Conservation (phyloP, 352 stramenopile genomes). For the Pythium angustatum region DNA sequence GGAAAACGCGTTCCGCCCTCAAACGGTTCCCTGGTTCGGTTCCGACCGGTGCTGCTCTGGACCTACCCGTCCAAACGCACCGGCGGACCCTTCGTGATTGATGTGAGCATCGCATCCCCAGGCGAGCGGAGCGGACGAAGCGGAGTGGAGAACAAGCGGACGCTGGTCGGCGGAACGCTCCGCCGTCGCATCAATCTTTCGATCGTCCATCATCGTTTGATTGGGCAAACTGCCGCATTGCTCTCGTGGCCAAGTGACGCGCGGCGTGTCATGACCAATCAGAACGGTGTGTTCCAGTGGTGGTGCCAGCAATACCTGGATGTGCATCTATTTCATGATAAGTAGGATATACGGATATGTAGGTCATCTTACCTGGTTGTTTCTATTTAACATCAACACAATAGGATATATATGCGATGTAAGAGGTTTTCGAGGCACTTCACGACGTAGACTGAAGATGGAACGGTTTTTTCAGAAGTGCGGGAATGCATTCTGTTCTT, state of each 20-base stretch:
- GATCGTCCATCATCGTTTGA: conserved; percentile 26
- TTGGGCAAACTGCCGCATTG: conserved; percentile 23
- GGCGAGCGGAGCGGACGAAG: not conserved
- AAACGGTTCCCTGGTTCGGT: not conserved
- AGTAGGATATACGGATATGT: conserved; percentile 2
- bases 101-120: conserved; percentile 3
- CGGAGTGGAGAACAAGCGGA: not conserved
- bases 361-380: not conserved
- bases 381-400: too few species aligned
- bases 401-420: not conserved
- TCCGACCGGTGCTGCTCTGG: not conserved
- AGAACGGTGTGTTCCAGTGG: conserved; percentile 9
- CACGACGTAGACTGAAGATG: conserved; percentile 3
- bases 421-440: conserved; percentile 6
- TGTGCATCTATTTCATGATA: conserved; percentile 14
- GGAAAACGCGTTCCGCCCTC: not conserved
- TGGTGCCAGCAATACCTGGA: too few species aligned
- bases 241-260: conserved; percentile 14
- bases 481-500: conserved; percentile 12
- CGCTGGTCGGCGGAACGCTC: not conserved
- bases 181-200: not conserved
- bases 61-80: conserved; percentile 19
- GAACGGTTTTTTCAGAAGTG: conserved; percentile 4
- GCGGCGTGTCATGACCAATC: conserved; percentile 24
- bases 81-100: conserved; percentile 21